A percentile compares a stretch with the other conserved stretches of the same genome.
phyloP scores from a whole-genome alignment of 2,329 filamentous ascomycete genomes.

The Trichoderma hamatum region DNA sequence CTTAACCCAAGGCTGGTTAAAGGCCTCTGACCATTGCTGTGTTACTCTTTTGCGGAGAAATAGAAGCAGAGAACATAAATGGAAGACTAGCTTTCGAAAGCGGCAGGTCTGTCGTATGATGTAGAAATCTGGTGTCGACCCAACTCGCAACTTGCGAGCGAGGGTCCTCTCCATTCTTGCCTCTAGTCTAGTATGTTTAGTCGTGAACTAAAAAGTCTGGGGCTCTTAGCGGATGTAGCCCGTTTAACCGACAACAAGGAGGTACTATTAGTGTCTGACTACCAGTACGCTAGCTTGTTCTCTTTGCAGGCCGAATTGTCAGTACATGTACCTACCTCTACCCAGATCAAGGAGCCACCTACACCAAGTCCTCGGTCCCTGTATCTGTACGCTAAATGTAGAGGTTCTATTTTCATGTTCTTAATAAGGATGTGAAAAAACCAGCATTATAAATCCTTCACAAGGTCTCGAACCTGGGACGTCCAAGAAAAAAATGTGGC shows the following conservation, averaged over 20 bases:
- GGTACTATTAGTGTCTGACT: neutral
- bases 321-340: neutral
- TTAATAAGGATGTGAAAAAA: neutral
- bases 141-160: neutral
- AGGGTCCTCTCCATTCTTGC: neutral
- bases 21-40: too few species aligned
- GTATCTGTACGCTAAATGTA: neutral
- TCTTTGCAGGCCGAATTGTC: neutral
- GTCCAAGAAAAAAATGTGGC: neutral
- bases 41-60: conserved; percentile 2
- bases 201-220: neutral
- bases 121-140: neutral
- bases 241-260: neutral
- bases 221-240: neutral
- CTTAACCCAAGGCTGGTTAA: neutral
- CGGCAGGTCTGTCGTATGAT: neutral
- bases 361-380: neutral
- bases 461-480: conserved; percentile 1
- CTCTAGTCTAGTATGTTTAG: neutral
- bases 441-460: neutral
- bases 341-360: neutral
- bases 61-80: neutral
- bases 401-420: conserved; percentile 2
- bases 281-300: neutral
- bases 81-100: neutral